Evolutionary conservation across 2,329 filamentous ascomycete species (phyloP), one percentile per base, ranked within the genome.

Genomic region (Microcera coccophila): DNA sequence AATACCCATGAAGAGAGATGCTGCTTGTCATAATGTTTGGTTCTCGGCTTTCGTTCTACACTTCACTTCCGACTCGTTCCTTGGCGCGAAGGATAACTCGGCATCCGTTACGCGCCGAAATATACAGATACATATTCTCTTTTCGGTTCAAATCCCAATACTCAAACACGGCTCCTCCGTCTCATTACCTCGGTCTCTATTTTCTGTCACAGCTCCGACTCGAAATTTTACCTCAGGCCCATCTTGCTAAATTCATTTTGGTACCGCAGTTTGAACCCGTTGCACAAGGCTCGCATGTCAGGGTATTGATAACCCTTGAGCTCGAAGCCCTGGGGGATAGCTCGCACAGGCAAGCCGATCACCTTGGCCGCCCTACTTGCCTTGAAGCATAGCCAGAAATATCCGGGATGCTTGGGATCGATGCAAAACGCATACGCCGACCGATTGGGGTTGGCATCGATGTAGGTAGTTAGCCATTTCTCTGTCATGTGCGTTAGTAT

Each of bases 371-470:
- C 74, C 55, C 84, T 78, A 48, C 87, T 91, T 18, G 90, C 88
- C 72, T 97, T 97, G 81, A 96, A 98, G 72, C 90, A 95, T 31
- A 98, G 79, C 71, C 82, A 85, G 70, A 98, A 98, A 72, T 95
- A 95, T 24, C 93, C 93, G 0, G 93, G 87, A 62, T 91, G 85
- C 66, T 90, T 90, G 24, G 85, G 78, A 63, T 97, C 90, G 62
- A 95, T 84, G 75, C 91, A 97, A 75, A 98, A 97, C 35, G 88
- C 87, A 66, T 98, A 98, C 54, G 89, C 87, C 48, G 87, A 94
- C 49, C 90, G 87, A 62, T 85, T 90, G 10, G 93, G 91, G 66
- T 98, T 97, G 64, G 93, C 93, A 63, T 93, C 86, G 59, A 91
- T 93, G 70, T 97, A 98, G 10, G 90, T 95, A 22, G 85, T 87